Evolutionary conservation across 1,284 basidiomycete genomes (phyloP).

Genomic region (Malassezia vespertilionis): DNA sequence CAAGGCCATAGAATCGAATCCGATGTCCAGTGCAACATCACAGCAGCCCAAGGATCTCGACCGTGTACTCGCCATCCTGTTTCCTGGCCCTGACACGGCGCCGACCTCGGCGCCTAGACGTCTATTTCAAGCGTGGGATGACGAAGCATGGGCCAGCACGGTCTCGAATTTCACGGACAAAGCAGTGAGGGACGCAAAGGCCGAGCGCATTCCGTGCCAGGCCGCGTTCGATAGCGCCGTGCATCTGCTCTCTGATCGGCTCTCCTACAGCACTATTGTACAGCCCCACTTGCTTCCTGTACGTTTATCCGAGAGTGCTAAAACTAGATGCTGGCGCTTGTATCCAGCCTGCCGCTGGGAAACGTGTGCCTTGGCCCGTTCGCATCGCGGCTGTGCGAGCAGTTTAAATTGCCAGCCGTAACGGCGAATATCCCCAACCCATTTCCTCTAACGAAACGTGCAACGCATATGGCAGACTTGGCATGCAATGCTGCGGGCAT

Average conservation of each 20-base stretch:
- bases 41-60: background rate
- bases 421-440: slow-evolving; percentile 4
- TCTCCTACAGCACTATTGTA: slow-evolving; percentile 1
- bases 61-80: slow-evolving; percentile 8
- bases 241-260: slow-evolving; percentile 3
- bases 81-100: slow-evolving; percentile 11
- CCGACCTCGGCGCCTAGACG: slow-evolving; percentile 11
- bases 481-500: slow-evolving; percentile 5
- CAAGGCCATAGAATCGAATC: background rate
- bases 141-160: background rate
- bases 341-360: no score
- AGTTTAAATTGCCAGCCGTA: background rate
- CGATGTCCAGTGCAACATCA: background rate
- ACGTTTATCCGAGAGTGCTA: no score
- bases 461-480: background rate
- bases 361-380: no score
- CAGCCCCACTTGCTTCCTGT: slow-evolving; percentile 9
- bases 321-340: no score
- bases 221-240: background rate
- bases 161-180: background rate
- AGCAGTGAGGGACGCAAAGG: no score
- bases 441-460: background rate
- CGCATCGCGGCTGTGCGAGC: no score
- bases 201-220: background rate
- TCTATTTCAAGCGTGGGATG: slow-evolving; percentile 14